phyloP scores from a whole-genome alignment of 768 basidiomycete species.

The Sporobolomyces pararoseus region DNA sequence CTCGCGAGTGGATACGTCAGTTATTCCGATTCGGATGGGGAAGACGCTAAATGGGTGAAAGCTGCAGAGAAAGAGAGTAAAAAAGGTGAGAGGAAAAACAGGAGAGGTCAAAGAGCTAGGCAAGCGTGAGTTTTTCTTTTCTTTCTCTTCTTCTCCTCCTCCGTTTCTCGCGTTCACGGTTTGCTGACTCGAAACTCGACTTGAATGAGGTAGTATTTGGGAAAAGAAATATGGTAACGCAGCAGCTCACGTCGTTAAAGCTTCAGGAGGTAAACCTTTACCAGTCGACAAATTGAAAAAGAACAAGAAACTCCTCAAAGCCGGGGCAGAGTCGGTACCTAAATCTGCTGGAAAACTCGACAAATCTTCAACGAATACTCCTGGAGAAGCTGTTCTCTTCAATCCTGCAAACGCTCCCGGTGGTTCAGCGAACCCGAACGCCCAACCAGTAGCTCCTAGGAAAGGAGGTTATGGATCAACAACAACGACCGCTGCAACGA shows the following conservation, averaged over 20 bases:
- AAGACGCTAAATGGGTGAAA: constrained; percentile 70
- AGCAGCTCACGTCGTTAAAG: constrained; percentile 83
- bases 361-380: too few relatives aligned
- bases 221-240: constrained; percentile 89
- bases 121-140: constrained; percentile 66
- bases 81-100: constrained; percentile 66
- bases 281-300: constrained; percentile 45
- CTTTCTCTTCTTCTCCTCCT: background rate
- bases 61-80: constrained; percentile 55
- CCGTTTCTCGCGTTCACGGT: too few relatives aligned
- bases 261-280: constrained; percentile 28
- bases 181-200: too few relatives aligned
- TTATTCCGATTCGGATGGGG: constrained; percentile 67
- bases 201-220: too few relatives aligned
- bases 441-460: constrained; percentile 15
- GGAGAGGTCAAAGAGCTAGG: constrained; percentile 89
- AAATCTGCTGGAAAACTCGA: background rate
- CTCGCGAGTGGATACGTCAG: constrained; percentile 78
- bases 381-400: too few relatives aligned
- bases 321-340: constrained; percentile 18
- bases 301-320: constrained; percentile 28
- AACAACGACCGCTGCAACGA: background rate
- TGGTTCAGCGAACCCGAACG: constrained; percentile 26
- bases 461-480: background rate
- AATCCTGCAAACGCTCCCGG: constrained; percentile 8